A percentile compares a stretch with the other conserved stretches of the same genome.
These are phyloP conservation scores for Dimargaris xerosporica DNA, from an alignment of 192 early-diverging fungal genomes.

Conservation along the genomic window DNA sequence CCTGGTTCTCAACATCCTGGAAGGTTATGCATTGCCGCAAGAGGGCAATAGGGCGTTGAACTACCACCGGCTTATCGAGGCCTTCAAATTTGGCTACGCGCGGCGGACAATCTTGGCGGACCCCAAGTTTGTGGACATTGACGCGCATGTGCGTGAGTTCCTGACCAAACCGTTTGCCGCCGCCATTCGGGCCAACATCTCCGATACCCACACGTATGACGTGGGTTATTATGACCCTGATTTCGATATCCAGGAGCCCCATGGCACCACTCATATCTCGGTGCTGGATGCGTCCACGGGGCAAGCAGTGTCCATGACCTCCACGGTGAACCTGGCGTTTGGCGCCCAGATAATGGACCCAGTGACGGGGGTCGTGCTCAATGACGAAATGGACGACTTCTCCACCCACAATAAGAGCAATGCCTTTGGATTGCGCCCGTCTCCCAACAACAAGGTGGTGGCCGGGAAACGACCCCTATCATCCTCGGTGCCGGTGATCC, in stretches of 20 bases:
- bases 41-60: slow-evolving; percentile 44
- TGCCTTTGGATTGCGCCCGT: slow-evolving; percentile 65
- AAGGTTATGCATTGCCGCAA: slow-evolving; percentile 52
- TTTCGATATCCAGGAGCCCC: slow-evolving; percentile 60
- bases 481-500: slow-evolving; percentile 42
- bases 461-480: slow-evolving; percentile 77
- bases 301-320: slow-evolving; percentile 70
- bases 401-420: slow-evolving; percentile 57
- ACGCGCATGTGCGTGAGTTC: slow-evolving; percentile 36
- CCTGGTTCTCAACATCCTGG: slow-evolving; percentile 73
- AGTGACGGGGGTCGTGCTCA: slow-evolving; percentile 75
- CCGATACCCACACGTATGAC: slow-evolving; percentile 49
- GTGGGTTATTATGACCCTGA: slow-evolving; percentile 63
- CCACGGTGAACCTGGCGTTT: slow-evolving; percentile 82
- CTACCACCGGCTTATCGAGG: slow-evolving; percentile 72
- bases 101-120: slow-evolving; percentile 70
- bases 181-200: slow-evolving; percentile 50
- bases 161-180: slow-evolving; percentile 52
- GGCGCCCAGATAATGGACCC: slow-evolving; percentile 78
- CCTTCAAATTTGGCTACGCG: slow-evolving; percentile 76
- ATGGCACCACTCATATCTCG: slow-evolving; percentile 87
- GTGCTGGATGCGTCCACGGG: slow-evolving; percentile 55
- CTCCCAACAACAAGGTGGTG: slow-evolving; percentile 61
- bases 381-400: slow-evolving; percentile 96
- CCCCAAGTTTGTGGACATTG: slow-evolving; percentile 40